Evolutionary conservation across 2,329 filamentous ascomycete genomes (phyloP).

Genomic region (Sporothrix sp.): DNA sequence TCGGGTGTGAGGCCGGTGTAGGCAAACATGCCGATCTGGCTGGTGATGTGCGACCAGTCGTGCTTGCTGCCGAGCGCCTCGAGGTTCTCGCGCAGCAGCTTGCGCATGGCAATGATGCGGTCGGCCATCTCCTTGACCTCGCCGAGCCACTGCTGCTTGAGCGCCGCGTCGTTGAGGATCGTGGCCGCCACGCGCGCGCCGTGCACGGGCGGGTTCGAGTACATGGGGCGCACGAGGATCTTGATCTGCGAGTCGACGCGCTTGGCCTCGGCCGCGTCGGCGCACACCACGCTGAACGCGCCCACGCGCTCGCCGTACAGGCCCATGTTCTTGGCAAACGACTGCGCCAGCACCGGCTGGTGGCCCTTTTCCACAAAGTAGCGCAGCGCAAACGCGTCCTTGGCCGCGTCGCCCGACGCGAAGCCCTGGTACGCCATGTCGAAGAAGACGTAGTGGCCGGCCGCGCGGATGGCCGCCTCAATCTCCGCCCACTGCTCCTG

Average conservation of each 20-base stretch:
- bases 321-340: conserved; percentile 99
- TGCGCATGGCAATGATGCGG: conserved; percentile 97
- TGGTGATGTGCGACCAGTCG: conserved; percentile 98
- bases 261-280: conserved; percentile 71
- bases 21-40: conserved; percentile 98
- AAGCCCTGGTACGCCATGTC: conserved; percentile 99
- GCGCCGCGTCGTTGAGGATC: conserved; percentile 74
- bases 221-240: conserved; percentile 91
- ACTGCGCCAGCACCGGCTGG: conserved; percentile 79
- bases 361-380: conserved; percentile 91
- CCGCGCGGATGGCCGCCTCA: conserved; percentile 73
- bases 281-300: conserved; percentile 83
- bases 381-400: conserved; percentile 86
- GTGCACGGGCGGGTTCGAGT: conserved; percentile 97
- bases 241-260: conserved; percentile 96
- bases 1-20: conserved; percentile 87
- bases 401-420: conserved; percentile 81
- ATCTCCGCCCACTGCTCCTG: conserved; percentile 88
- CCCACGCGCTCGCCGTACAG: conserved; percentile 97
- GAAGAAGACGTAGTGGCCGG: conserved; percentile 90
- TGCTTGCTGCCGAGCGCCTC: conserved; percentile 92
- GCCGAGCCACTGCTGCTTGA: conserved; percentile 89
- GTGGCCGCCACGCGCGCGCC: conserved; percentile 87
- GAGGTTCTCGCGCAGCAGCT: conserved; percentile 86
- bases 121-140: conserved; percentile 99